A percentile compares a stretch with the other conserved stretches of the same genome.
phyloP scores from a whole-genome alignment of 2,329 filamentous ascomycete species.

The Berkeleyomyces rouxiae region DNA sequence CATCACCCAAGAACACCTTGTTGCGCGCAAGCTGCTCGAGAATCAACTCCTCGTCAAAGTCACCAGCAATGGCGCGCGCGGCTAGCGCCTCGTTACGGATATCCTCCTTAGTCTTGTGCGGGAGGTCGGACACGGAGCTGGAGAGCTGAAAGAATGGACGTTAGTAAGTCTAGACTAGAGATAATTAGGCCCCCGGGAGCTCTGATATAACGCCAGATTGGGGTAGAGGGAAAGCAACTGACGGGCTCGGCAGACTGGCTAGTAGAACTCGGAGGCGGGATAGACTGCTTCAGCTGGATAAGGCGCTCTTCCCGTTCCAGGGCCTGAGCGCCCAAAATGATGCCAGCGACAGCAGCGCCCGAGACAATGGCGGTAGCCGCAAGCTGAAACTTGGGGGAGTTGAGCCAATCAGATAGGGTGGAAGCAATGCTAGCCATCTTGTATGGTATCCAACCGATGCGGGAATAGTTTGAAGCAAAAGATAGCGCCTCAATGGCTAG shows the following conservation, averaged over 20 bases:
- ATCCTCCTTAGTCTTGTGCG: constrained; percentile 41
- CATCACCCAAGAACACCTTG: constrained; percentile 71
- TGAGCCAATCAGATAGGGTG: constrained; percentile 11
- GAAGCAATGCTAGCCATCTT: constrained; percentile 11
- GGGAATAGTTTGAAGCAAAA: background rate
- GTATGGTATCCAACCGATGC: background rate
- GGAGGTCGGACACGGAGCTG: constrained; percentile 38
- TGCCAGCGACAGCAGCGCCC: constrained; percentile 41
- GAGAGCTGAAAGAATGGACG: constrained; percentile 33
- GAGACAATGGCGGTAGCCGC: constrained; percentile 53
- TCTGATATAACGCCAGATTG: no score
- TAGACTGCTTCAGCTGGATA: constrained; percentile 41
- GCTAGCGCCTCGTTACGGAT: constrained; percentile 41
- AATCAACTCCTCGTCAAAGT: constrained; percentile 65
- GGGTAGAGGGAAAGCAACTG: constrained; percentile 1
- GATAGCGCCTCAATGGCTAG: background rate
- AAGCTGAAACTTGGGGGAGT: constrained; percentile 40
- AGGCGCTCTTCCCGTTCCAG: constrained; percentile 38
- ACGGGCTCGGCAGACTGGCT: constrained; percentile 13
- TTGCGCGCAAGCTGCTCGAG: constrained; percentile 90
- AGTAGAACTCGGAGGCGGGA: constrained; percentile 25
- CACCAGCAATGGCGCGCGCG: constrained; percentile 41
- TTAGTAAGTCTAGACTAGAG: background rate
- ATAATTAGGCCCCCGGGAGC: no score
- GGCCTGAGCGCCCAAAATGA: constrained; percentile 45